A percentile compares a stretch with the other conserved stretches of the same genome.
Evolutionary conservation across 805 yeast genomes (phyloP).

Genomic region (Hanseniaspora guilliermondii): DNA sequence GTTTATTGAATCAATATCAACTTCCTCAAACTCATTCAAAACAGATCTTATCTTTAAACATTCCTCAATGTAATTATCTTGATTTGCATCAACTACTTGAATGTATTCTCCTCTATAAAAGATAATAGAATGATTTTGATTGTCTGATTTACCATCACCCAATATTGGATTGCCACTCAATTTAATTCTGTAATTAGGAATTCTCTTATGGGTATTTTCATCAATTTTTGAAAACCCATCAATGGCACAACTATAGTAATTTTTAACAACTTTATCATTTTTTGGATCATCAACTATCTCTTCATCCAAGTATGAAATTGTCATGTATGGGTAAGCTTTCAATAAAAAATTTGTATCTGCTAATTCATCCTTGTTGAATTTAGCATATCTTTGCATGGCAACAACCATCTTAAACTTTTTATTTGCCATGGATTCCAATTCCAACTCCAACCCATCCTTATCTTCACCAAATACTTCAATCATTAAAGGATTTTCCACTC

Average conservation of each 20-base stretch:
- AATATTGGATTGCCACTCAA: conserved; percentile 88
- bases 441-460: conserved; percentile 48
- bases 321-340: conserved; percentile 57
- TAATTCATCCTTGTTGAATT: conserved; percentile 51
- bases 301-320: conserved; percentile 43
- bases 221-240: conserved; percentile 46
- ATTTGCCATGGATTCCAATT: conserved; percentile 58
- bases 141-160: conserved; percentile 95
- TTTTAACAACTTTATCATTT: conserved; percentile 20
- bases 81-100: conserved; percentile 92
- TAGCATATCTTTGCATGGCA: conserved; percentile 75
- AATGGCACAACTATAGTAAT: conserved; percentile 54
- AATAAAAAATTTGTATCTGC: conserved; percentile 56
- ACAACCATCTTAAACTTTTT: conserved; percentile 71
- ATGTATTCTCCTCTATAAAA: conserved; percentile 89
- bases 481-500: conserved; percentile 51
- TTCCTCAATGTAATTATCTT: conserved; percentile 89
- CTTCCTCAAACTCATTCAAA: conserved; percentile 81
- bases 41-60: conserved; percentile 82
- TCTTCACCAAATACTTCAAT: conserved; percentile 33
- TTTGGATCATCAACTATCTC: conserved; percentile 22
- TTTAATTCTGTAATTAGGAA: conserved; percentile 52
- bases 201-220: conserved; percentile 40
- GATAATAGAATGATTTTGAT: conserved; percentile 77
- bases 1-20: conserved; percentile 38